Evolutionary conservation across 1,284 basidiomycete species (phyloP).

Genomic region (Rhodotorula sp.): DNA sequence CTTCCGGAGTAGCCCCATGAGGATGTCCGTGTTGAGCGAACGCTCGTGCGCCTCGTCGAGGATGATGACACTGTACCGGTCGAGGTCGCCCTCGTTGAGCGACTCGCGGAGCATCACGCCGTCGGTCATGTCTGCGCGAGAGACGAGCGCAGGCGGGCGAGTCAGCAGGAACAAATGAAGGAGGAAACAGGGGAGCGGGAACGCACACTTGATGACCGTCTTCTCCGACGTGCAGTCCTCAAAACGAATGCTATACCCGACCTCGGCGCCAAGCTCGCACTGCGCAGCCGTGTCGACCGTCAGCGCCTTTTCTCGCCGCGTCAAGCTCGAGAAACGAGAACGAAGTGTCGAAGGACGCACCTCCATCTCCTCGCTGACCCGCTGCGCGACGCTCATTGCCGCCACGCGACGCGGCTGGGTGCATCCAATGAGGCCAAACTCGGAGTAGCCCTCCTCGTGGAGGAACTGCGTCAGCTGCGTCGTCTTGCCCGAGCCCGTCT

Average conservation of each 20-base stretch:
- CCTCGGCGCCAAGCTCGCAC: constrained; percentile 86
- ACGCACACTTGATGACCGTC: constrained; percentile 79
- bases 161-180: not conserved
- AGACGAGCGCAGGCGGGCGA: too few species aligned
- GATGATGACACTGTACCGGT: constrained; percentile 88
- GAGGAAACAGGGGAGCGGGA: not conserved
- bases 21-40: constrained; percentile 92
- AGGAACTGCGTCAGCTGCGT: constrained; percentile 98
- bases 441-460: constrained; percentile 94
- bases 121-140: constrained; percentile 70
- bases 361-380: constrained; percentile 99
- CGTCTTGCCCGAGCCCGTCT: constrained; percentile 74
- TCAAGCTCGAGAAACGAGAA: too few species aligned
- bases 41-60: constrained; percentile 97
- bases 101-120: constrained; percentile 95
- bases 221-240: constrained; percentile 99
- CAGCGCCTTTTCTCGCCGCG: too few species aligned
- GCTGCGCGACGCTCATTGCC: constrained; percentile 97
- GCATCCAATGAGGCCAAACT: constrained; percentile 84
- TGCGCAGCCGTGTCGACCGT: not conserved
- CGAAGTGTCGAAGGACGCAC: not conserved
- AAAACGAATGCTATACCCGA: constrained; percentile 98
- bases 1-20: constrained; percentile 70
- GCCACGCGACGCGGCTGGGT: constrained; percentile 98
- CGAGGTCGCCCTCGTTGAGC: constrained; percentile 90